Evolutionary conservation across 139 green algal genomes (phyloP), one percentile per base, ranked within the genome.

Genomic region (Penium margaritaceum): DNA sequence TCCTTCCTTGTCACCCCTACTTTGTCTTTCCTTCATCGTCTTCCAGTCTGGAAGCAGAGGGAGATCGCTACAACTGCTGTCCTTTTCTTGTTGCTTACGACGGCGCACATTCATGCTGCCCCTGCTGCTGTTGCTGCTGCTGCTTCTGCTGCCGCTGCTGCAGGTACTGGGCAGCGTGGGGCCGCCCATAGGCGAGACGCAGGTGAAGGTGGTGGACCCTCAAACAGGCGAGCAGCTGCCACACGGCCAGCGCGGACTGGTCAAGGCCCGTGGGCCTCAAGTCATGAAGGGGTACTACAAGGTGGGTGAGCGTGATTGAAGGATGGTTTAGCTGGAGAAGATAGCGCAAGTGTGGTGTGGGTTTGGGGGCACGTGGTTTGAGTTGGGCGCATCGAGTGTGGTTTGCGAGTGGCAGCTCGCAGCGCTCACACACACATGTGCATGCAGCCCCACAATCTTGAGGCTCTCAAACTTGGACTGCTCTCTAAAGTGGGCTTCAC

Each of bases 171-270:
- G 92, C 68, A 86, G 67, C 14, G 90, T 96, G 53, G 92, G 91
- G 32, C 29, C 76, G 60, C 80, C 88, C n/a, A 81, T 88, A 2
- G 88, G 88, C 2, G 89, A 85, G 74, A 97, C 91, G 2, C 36
- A 86, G 32, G 17, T 97, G 15, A 74, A 82, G 24, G 82, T 96
- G 39, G 92, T 97, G n/a, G 84, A 96, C 77, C 89, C 87, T 0
- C 86, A 88, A 1, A 91, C 72, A 38, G 19, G 53, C 12, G 15
- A 46, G 21, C 81, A 84, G 0, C 34, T 95, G 60, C 63, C 84
- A 9, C 85, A 89, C 44, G 91, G 90, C 4, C 30, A 75, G 63
- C 81, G 89, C 65, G 90, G 83, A 2, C 35, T 95, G 21, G 30
- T 96, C 30, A 81, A 96, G 68, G 91, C 88, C 5, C 70, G 79